phyloP scores from a whole-genome alignment of 176 grass and related monocot genomes.

The Musa beccarii region DNA sequence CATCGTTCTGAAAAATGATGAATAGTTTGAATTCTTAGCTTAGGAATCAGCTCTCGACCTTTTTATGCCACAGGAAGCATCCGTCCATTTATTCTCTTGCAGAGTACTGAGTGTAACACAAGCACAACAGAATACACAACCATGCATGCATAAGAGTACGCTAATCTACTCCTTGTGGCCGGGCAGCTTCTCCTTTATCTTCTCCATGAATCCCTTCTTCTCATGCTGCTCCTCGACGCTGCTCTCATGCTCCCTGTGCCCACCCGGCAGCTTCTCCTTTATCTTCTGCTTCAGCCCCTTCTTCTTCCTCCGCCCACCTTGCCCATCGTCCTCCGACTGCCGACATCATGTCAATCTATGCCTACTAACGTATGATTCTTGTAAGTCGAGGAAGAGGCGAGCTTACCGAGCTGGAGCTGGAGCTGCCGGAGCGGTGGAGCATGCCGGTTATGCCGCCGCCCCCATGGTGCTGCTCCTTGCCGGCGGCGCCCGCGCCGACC shows the following conservation, averaged over 20 bases:
- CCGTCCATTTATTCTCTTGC: too few species aligned
- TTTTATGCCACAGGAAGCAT: too few species aligned
- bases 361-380: not conserved
- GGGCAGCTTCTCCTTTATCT: constrained; percentile 4
- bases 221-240: not conserved
- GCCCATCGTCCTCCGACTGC: constrained; percentile 8
- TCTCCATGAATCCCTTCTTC: constrained; percentile 11
- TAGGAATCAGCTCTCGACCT: too few species aligned
- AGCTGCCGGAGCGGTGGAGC: not conserved
- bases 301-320: constrained; percentile 8
- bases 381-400: too few species aligned
- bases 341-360: too few species aligned
- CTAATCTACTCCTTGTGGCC: not conserved
- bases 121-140: too few species aligned
- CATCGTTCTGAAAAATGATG: too few species aligned
- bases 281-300: constrained; percentile 16
- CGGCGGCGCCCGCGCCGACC: not conserved
- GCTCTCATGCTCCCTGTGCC: not conserved
- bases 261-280: constrained; percentile 6
- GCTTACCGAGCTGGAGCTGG: constrained; percentile 3
- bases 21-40: too few species aligned
- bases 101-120: too few species aligned
- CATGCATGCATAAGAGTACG: too few species aligned
- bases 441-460: not conserved
- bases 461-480: not conserved